A percentile compares a stretch with the other conserved stretches of the same genome.
Conservation (phyloP, 75 land plant genomes). For the Sequoiadendron giganteum region DNA sequence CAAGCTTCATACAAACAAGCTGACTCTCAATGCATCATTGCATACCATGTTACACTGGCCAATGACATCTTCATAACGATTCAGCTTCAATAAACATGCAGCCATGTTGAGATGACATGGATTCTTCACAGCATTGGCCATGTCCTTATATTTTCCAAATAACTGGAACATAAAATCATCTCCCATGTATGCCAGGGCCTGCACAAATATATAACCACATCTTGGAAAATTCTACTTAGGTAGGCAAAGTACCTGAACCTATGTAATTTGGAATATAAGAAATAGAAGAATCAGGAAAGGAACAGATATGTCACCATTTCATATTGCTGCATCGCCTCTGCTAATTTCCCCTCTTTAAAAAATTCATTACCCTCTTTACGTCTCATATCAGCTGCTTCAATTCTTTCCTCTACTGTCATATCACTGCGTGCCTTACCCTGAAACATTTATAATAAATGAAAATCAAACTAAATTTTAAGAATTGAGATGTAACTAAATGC, state of each 20-base stretch:
- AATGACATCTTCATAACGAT: constrained; percentile 91
- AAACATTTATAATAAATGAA: neutral
- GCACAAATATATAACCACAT: neutral
- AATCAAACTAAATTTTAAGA: neutral
- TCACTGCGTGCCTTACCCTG: constrained; percentile 92
- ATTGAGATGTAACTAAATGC: neutral
- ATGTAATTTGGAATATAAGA: constrained; percentile 1
- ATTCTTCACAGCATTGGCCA: constrained; percentile 96
- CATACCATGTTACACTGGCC: constrained; percentile 87
- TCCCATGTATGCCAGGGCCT: constrained; percentile 99
- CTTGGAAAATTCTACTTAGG: neutral
- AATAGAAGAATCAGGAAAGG: neutral
- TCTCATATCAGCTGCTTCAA: constrained; percentile 91
- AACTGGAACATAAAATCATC: constrained; percentile 99
- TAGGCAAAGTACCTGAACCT: constrained; percentile 3
- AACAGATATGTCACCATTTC: constrained; percentile 71
- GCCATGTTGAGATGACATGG: constrained; percentile 99
- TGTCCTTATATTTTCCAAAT: constrained; percentile 96
- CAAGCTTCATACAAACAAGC: constrained; percentile 2
- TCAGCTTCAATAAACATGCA: constrained; percentile 82
- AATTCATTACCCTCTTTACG: constrained; percentile 79
- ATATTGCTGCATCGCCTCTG: constrained; percentile 96
- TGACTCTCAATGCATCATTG: neutral
- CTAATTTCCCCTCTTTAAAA: constrained; percentile 84
- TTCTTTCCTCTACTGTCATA: constrained; percentile 99